Base-by-base conservation (phyloP, 2,329 filamentous ascomycete species). In the Hirsutella thompsonii region DNA sequence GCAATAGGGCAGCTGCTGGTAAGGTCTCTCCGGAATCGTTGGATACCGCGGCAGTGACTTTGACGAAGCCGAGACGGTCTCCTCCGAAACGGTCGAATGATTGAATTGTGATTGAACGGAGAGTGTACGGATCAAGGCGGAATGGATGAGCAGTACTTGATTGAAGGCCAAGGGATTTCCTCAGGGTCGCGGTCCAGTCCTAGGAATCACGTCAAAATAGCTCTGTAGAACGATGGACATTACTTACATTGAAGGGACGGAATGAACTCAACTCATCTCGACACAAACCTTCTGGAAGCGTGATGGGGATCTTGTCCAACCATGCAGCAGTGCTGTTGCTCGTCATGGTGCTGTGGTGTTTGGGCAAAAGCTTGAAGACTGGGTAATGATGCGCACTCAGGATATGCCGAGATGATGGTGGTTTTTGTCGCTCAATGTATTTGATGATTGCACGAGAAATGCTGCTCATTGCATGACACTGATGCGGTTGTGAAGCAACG, bases 1-100 rank as follows among this genome's bases (percentile, higher is more conserved):
- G 68, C 2, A 81, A 62, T 44, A 81, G 72, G 0, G 75, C 62
- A 2, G 61, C 60, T 4, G 71, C 74, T 0, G 76, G 73, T 0
- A 81, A 62, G 1, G 49, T 54, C 47, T 75, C 69, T 41, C 66
- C 67, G 0, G 58, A 57, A 1, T 47, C 42, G 48, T 75, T 79
- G 44, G 58, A 55, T 1, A 79, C 60, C 2, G 56, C 49, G 6
- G 74, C 67, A 3, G 56, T 58, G 30, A 79, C 54, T 46, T 79
- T 79, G 19, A 79, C 51, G 52, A 80, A 80, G 36, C 74, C 74
- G 13, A 79, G 53, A 2, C 65, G 61, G 9, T 46, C 39, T 19
- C 46, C 45, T 23, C 68, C 66, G 46, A 75, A 79, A 23, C 64
- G 55, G 52, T 77, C 74, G 46, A 66, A 68, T 16, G 71, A 62